phyloP scores from a whole-genome alignment of 2,329 filamentous ascomycete species.

The Fusarium sp. region DNA sequence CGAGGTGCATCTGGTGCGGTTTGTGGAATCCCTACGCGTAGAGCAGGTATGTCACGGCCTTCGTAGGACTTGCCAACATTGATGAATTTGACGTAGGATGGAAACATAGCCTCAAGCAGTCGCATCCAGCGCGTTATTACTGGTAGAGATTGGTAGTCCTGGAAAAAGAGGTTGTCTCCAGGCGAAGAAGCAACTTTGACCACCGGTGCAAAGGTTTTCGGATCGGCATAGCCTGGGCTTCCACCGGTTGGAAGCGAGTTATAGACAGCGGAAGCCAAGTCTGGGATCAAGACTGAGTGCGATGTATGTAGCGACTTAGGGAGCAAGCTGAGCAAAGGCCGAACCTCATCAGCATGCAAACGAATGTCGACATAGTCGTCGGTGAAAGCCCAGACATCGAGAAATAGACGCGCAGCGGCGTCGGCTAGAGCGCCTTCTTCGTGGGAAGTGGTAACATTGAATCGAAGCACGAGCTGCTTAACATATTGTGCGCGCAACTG shows the following conservation, averaged over 20 bases:
- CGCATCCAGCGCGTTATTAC: conserved; percentile 92
- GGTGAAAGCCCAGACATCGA: conserved; percentile 92
- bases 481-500: conserved; percentile 67
- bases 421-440: conserved; percentile 79
- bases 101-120: conserved; percentile 89
- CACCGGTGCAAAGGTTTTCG: conserved; percentile 46
- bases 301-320: conserved; percentile 77
- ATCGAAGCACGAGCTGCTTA: conserved; percentile 88
- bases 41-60: conserved; percentile 84
- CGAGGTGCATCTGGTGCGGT: conserved; percentile 56
- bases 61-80: conserved; percentile 88
- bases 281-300: conserved; percentile 80
- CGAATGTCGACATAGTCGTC: conserved; percentile 86
- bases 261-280: conserved; percentile 81
- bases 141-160: conserved; percentile 87
- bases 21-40: conserved; percentile 75
- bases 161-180: conserved; percentile 85
- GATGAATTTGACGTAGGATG: conserved; percentile 77
- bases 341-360: conserved; percentile 78
- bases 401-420: conserved; percentile 77
- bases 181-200: conserved; percentile 50
- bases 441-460: conserved; percentile 76
- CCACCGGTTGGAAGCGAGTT: conserved; percentile 55
- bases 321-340: conserved; percentile 81
- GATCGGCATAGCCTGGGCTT: conserved; percentile 25